These are phyloP conservation scores for Pseudopyrenochaeta lycopersici DNA, from an alignment of 2,329 filamentous ascomycete genomes.

Conservation along the genomic window DNA sequence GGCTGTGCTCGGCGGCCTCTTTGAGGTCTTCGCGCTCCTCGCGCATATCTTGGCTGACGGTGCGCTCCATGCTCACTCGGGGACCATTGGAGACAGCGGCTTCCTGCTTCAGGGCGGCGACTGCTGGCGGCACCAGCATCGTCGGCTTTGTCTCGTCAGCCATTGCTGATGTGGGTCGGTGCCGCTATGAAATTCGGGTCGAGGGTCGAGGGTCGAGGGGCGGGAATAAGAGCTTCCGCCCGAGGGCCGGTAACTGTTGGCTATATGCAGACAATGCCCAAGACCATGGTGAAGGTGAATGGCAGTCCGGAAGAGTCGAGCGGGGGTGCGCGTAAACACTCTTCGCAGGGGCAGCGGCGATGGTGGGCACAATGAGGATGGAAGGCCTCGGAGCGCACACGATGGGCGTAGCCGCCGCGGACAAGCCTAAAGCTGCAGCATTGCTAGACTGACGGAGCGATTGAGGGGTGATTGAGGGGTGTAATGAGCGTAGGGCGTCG, in stretches of 20 bases:
- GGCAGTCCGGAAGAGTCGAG: constrained; percentile 5
- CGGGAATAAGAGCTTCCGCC: constrained; percentile 31
- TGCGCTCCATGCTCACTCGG: constrained; percentile 62
- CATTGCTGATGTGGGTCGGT: constrained; percentile 22
- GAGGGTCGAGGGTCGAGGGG: constrained; percentile 16
- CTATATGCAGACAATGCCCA: constrained; percentile 40
- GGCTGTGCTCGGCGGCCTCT: constrained; percentile 92
- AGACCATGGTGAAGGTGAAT: constrained; percentile 42
- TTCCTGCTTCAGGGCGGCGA: constrained; percentile 54
- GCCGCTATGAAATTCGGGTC: constrained; percentile 8
- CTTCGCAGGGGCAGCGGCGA: constrained; percentile 3
- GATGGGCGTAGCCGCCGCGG: constrained; percentile 17
- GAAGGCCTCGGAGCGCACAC: constrained; percentile 11
- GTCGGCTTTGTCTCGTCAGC: constrained; percentile 37
- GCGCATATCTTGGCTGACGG: constrained; percentile 87
- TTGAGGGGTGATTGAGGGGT: constrained; percentile 34
- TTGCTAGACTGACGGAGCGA: constrained; percentile 34
- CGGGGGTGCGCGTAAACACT: constrained; percentile 8
- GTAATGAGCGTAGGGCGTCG: constrained; percentile 22
- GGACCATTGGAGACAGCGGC: constrained; percentile 37
- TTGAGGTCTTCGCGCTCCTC: constrained; percentile 93
- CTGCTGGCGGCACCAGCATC: constrained; percentile 54
- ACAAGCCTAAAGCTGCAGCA: constrained; percentile 34
- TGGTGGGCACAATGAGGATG: constrained; percentile 4
- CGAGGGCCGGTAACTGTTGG: constrained; percentile 38